Evolutionary conservation across 192 early-diverging fungal genomes (phyloP), one percentile per base, ranked within the genome.

Genomic region (Coemansia erecta): DNA sequence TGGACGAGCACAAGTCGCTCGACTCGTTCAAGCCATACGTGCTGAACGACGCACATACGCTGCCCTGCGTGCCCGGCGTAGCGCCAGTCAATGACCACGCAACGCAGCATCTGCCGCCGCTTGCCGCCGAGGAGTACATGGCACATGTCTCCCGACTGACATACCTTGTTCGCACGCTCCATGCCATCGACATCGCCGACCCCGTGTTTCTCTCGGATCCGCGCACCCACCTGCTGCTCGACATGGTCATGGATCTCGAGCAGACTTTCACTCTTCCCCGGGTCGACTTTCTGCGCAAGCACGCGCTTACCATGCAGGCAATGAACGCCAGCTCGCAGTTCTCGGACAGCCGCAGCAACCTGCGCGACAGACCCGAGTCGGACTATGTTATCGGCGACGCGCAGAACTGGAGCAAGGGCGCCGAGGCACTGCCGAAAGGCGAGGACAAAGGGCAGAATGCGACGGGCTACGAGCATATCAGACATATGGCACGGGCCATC

Each of bases 181-280:
- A 77, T 21, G 57, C 64, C 1, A 63, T 77, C 52, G 74, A 71
- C 12, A 44, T 58, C 24, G 74, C 68, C 9, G 74, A 77, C 15
- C 68, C 68, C 0, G 64, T 51, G 23, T 68, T 67, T 50, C 68
- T 77, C 12, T 58, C 64, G 15, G 55, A 71, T 12, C 65, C 68
- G 0, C 64, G 68, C 22, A 61, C 61, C 18, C 68, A 70, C 31
- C 53, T 67, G 56, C 56, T 77, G n/a, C 53, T 77, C 10, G 74
- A 77, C 31, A 56, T 77, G 58, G 57, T 77, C 2, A 18, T 77
- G 37, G 64, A 71, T 48, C 54, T 77, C 37, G 74, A 71, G 44
- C 50, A 44, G 3, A 44, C 40, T 4, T 55, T 77, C 17, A 77
- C 74, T 15, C 58, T 77, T 31, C 74, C 74, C 0, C 49, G 74